Percentiles rank a stretch among this genome's conserved stretches.
Conservation (phyloP, 345 rosid species). For the Geranium brycei region DNA sequence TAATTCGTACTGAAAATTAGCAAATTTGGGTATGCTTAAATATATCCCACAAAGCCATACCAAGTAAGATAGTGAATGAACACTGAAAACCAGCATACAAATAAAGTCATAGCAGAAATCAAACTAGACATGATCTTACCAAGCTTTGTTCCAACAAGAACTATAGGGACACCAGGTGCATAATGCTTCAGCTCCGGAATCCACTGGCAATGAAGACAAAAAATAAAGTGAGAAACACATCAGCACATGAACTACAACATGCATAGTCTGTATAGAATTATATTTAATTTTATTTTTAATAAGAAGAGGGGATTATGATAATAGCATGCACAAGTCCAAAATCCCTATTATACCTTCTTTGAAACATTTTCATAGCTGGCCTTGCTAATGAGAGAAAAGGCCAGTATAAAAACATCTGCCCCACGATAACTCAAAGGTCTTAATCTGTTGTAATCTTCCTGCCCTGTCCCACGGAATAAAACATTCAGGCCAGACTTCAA, state of each 20-base stretch:
- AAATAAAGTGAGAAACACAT: neutral
- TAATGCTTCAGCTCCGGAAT: conserved; percentile 88
- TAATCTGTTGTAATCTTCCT: conserved; percentile 82
- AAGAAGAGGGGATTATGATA: no score
- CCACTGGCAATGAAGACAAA: conserved; percentile 40
- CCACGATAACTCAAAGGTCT: conserved; percentile 84
- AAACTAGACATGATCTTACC: conserved; percentile 23
- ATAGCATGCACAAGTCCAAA: no score
- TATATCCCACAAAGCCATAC: no score
- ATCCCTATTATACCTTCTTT: conserved; percentile 46
- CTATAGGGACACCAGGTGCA: conserved; percentile 76
- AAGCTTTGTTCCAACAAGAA: conserved; percentile 87
- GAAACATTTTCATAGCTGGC: conserved; percentile 96
- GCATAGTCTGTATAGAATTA: no score
- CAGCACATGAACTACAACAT: conserved; percentile 1
- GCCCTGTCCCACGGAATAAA: conserved; percentile 38
- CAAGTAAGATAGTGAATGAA: no score
- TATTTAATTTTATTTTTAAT: no score
- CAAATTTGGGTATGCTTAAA: no score
- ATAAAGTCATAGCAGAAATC: no score
- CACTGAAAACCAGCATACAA: no score
- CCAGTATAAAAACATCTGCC: conserved; percentile 89
- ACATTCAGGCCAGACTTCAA: conserved; percentile 8
- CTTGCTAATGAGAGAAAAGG: conserved; percentile 94
- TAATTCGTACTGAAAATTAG: no score